Evolutionary conservation across 352 stramenopile species (phyloP).

Genomic region (Aphanomyces invadans): DNA sequence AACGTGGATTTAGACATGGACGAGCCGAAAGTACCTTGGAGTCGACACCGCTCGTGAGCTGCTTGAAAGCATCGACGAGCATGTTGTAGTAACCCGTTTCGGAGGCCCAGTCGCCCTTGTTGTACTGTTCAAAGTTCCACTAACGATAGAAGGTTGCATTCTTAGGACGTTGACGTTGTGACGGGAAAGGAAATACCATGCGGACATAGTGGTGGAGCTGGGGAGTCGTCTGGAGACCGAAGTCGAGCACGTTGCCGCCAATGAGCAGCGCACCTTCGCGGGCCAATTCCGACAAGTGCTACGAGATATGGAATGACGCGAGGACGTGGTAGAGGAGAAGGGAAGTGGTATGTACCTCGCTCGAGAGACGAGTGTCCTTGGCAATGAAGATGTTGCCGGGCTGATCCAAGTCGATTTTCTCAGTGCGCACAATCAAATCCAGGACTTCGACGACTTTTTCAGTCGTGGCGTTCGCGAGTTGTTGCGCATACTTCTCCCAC

Average conservation of each 20-base stretch:
- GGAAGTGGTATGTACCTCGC: constrained; percentile 33
- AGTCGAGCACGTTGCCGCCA: constrained; percentile 87
- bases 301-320: neutral
- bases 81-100: constrained; percentile 95
- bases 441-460: constrained; percentile 83
- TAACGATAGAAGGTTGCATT: no score
- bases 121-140: constrained; percentile 86
- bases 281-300: constrained; percentile 78
- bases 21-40: no score
- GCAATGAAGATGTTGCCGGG: constrained; percentile 82
- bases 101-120: constrained; percentile 79
- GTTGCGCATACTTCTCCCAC: constrained; percentile 84
- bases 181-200: constrained; percentile 45
- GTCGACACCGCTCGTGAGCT: constrained; percentile 73
- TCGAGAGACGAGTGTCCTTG: constrained; percentile 89
- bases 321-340: neutral
- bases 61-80: constrained; percentile 88
- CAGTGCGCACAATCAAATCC: constrained; percentile 51
- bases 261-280: constrained; percentile 84
- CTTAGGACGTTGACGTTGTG: no score
- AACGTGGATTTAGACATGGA: no score
- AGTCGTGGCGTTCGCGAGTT: constrained; percentile 69
- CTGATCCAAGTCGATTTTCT: constrained; percentile 80
- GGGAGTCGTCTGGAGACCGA: constrained; percentile 95
- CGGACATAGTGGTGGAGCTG: constrained; percentile 96